Conservation (phyloP, 352 stramenopile species). For the Globisporangium polare region DNA sequence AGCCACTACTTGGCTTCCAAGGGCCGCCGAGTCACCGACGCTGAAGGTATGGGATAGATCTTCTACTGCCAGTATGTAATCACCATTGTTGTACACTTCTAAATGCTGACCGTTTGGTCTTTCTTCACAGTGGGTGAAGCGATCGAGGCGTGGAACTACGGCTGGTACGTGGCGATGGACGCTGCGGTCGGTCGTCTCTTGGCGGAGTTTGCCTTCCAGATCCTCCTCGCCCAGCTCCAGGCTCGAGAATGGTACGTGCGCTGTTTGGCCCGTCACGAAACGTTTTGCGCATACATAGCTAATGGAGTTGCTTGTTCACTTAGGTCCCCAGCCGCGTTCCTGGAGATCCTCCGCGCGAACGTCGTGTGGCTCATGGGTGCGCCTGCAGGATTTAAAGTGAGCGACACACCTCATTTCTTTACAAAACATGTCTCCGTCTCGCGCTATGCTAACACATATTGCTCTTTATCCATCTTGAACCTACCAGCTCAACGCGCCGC, state of each 20-base stretch:
- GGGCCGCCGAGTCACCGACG: conserved; percentile 18
- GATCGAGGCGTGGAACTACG: conserved; percentile 32
- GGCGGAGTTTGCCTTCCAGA: conserved; percentile 8
- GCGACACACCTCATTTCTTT: not conserved
- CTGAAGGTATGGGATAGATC: conserved; percentile 27
- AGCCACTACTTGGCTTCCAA: conserved; percentile 23
- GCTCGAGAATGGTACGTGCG: conserved; percentile 7
- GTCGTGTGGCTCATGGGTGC: conserved; percentile 75
- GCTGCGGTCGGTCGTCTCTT: conserved; percentile 17
- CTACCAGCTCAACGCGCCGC: conserved; percentile 76
- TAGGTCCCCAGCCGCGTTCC: conserved; percentile 30
- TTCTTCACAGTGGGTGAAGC: conserved; percentile 19
- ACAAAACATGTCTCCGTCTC: too few relatives aligned
- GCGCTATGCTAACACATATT: too few relatives aligned
- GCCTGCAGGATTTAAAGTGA: conserved; percentile 71
- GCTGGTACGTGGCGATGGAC: conserved; percentile 30
- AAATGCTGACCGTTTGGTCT: not conserved
- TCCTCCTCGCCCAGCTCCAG: conserved; percentile 1
- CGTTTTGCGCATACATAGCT: too few relatives aligned
- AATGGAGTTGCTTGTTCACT: not conserved
- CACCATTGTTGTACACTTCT: not conserved
- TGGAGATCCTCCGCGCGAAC: conserved; percentile 45
- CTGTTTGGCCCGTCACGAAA: not conserved
- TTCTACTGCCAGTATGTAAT: too few relatives aligned
- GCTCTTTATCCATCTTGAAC: too few relatives aligned